These are phyloP conservation scores for Carex parvula DNA, from an alignment of 176 grass and related monocot species.

Conservation along the genomic window DNA sequence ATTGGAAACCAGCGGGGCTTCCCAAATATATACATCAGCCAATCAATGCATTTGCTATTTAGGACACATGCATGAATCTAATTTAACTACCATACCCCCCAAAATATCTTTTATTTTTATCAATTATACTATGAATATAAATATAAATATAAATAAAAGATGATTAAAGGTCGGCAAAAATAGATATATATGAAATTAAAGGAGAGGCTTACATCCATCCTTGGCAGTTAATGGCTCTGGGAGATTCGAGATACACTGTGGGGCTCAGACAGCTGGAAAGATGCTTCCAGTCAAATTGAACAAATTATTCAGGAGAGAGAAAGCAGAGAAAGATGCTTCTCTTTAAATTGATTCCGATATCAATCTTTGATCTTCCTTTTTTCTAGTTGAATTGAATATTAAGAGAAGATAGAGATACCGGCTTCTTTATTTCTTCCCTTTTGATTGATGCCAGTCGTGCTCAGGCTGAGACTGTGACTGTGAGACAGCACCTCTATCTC, in stretches of 20 bases:
- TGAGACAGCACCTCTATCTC: not conserved
- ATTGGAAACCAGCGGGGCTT: slow-evolving; percentile 31
- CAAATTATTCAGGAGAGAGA: not conserved
- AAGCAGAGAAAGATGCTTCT: not conserved
- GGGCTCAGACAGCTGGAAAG: not conserved
- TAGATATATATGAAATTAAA: not conserved
- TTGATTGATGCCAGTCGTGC: not conserved
- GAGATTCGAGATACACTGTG: not conserved
- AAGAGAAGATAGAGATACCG: not conserved
- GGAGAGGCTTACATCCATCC: slow-evolving; percentile 25
- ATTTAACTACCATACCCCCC: not conserved
- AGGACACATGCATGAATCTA: not conserved
- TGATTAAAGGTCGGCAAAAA: not conserved
- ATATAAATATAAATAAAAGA: not conserved
- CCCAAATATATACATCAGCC: slow-evolving; percentile 29
- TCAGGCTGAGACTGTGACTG: not conserved
- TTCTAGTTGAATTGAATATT: not conserved
- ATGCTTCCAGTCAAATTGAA: not conserved
- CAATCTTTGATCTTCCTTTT: not conserved
- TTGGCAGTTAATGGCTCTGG: not conserved
- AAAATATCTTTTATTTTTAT: not conserved
- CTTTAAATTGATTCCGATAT: slow-evolving; percentile 1
- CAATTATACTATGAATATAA: not conserved
- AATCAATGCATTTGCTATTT: not conserved
- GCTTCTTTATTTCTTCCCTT: not conserved